phyloP scores from a whole-genome alignment of 257 asterid genomes.

The Fraxinus anomala region DNA sequence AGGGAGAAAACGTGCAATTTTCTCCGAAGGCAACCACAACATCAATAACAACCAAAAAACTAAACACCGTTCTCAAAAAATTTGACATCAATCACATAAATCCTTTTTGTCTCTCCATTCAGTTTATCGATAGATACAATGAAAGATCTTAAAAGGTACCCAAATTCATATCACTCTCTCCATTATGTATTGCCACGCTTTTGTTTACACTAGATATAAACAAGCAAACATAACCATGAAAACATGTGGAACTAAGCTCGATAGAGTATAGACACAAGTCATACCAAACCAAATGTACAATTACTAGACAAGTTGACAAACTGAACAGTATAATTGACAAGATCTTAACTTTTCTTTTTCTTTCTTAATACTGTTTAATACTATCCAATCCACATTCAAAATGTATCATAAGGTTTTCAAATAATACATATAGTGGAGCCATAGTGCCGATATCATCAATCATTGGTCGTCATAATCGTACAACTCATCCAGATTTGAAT shows the following conservation, averaged over 20 bases:
- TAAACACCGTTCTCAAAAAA: too few species aligned
- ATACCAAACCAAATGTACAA: constrained; percentile 49
- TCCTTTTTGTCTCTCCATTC: too few species aligned
- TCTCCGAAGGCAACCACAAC: too few species aligned
- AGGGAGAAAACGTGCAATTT: too few species aligned
- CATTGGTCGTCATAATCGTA: constrained; percentile 28
- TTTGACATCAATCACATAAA: too few species aligned
- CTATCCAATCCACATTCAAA: neutral
- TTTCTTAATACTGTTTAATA: neutral
- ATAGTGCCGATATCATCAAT: constrained; percentile 28
- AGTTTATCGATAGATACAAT: too few species aligned
- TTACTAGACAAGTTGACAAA: constrained; percentile 29
- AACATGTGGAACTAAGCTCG: constrained; percentile 2
- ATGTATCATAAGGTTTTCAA: constrained; percentile 22
- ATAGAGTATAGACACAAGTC: constrained; percentile 11
- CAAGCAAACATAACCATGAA: neutral
- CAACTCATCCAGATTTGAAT: constrained; percentile 88
- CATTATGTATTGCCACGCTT: neutral
- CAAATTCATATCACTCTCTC: neutral
- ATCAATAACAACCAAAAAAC: too few species aligned
- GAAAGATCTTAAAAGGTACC: too few species aligned
- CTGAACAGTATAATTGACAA: neutral
- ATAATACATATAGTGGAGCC: constrained; percentile 49
- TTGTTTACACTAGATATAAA: neutral
- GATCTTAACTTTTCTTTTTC: neutral